phyloP scores from a whole-genome alignment of 495 filamentous ascomycete species.

The Thermochaetoides thermophila region DNA sequence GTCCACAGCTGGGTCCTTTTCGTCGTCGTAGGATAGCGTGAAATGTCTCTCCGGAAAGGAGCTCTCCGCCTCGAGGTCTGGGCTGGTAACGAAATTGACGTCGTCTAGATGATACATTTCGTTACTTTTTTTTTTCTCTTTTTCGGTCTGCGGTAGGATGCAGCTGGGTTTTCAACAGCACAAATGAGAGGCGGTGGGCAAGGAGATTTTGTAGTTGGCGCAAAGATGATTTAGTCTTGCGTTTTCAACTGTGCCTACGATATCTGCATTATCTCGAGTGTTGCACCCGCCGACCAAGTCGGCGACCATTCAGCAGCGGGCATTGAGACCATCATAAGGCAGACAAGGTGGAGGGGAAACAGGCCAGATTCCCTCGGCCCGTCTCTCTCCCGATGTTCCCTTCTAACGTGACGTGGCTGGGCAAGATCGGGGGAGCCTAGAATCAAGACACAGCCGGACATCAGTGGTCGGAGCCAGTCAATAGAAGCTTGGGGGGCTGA shows the following conservation, averaged over 20 bases:
- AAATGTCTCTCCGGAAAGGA: conserved; percentile 17
- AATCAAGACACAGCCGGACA: conserved; percentile 6
- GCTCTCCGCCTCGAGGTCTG: conserved; percentile 7
- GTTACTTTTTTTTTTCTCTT: conserved; percentile 1
- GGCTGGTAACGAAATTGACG: conserved; percentile 4
- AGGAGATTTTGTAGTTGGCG: conserved; percentile 6
- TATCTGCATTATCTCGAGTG: conserved; percentile 1
- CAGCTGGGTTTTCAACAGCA: too few species aligned
- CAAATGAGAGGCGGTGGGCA: too few species aligned
- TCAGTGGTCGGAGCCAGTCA: conserved; percentile 1
- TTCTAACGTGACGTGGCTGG: not conserved
- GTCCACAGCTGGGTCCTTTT: conserved; percentile 1
- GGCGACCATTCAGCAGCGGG: conserved; percentile 3
- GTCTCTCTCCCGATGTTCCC: conserved; percentile 3
- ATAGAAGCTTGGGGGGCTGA: conserved; percentile 10
- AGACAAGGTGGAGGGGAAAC: not conserved
- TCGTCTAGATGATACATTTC: conserved; percentile 9
- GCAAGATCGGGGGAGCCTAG: not conserved
- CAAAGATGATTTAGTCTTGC: conserved; percentile 5
- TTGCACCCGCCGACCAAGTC: too few species aligned
- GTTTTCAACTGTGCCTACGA: conserved; percentile 1
- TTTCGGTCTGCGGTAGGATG: too few species aligned
- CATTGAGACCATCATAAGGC: conserved; percentile 5
- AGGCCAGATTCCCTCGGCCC: conserved; percentile 7
- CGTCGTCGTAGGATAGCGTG: conserved; percentile 3